Evolutionary conservation across 257 asterid genomes (phyloP), one percentile per base, ranked within the genome.

Genomic region (Paraleonurus japonicus): DNA sequence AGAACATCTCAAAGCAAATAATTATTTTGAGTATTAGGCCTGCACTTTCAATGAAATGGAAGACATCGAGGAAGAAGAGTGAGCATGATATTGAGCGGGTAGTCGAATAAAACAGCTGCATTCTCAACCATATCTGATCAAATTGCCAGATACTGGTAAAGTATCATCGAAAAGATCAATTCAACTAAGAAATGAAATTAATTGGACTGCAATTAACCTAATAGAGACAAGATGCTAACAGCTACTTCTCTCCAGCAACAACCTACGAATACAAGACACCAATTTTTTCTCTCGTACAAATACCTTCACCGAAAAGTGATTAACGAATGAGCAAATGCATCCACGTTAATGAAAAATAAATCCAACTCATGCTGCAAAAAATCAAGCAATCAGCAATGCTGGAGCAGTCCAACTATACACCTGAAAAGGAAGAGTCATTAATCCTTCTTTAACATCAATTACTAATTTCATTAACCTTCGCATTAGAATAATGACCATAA

Each of bases 341-440:
- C 82, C 69, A 57, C 43, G 70, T 55, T 64, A 58, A 51, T 54
- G 58, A 70, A 73, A 70, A 81, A 26, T 37, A 58, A 75, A 58
- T 28, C 39, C 22, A 50, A 68, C 74, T 74, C 67, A 32, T 61
- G 69, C 82, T 65, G 79, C 67, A 60, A 77, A 73, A 72, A 37
- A 15, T 41, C 32, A 65, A 71, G 75, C 74, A 71, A 73, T 69
- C 78, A 69, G 67, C 78, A 67, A 17, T 24, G 41, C 73, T 7
- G 65, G 76, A 33, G 57, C 77, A 37, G 74, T 41, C 78, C 67
- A 61, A 75, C 69, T 74, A 76, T 63, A 66, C 79, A 70, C 87
- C 84, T 79, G 82, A 57, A 75, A 79, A 58, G 53, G 26, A 75
- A 65, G 2, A 65, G 17, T 47, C 24, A 4, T 57, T 15, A 64